Evolutionary conservation across 768 basidiomycete species (phyloP).

Genomic region (Leccinum disarticulatum): DNA sequence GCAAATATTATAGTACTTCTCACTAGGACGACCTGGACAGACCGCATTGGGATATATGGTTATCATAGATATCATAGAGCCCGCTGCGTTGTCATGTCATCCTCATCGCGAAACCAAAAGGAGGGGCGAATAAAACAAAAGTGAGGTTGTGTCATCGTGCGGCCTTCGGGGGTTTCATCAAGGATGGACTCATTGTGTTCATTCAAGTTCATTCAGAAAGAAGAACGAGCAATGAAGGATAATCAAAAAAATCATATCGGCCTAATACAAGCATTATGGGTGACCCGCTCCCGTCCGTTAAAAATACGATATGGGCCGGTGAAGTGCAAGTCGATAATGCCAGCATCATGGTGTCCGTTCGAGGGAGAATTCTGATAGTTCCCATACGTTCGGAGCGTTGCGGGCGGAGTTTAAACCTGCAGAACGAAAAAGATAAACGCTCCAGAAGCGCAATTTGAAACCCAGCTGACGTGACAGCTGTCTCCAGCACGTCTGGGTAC

Average conservation of each 20-base stretch:
- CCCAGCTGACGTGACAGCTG: too few species aligned
- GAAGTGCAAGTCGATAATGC: background rate
- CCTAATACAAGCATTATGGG: constrained; percentile 18
- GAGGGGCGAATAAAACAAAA: background rate
- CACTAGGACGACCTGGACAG: background rate
- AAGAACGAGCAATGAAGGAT: background rate
- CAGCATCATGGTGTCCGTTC: background rate
- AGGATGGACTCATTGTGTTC: background rate
- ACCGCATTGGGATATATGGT: constrained; percentile 15
- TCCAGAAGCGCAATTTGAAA: too few species aligned
- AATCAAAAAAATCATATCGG: constrained; percentile 7
- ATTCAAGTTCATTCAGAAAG: background rate
- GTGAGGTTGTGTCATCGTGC: background rate
- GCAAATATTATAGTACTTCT: constrained; percentile 2
- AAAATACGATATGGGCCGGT: background rate
- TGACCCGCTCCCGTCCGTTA: constrained; percentile 3
- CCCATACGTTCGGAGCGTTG: too few species aligned
- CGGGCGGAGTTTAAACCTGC: too few species aligned
- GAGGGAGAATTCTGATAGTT: constrained; percentile 4
- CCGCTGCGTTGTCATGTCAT: background rate
- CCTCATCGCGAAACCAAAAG: background rate
- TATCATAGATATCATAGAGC: constrained; percentile 14
- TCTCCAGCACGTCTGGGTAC: too few species aligned
- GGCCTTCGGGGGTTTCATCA: constrained; percentile 1
- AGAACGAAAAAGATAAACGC: too few species aligned